Conservation (phyloP, 2,329 filamentous ascomycete species). For the Onygenales sp. region DNA sequence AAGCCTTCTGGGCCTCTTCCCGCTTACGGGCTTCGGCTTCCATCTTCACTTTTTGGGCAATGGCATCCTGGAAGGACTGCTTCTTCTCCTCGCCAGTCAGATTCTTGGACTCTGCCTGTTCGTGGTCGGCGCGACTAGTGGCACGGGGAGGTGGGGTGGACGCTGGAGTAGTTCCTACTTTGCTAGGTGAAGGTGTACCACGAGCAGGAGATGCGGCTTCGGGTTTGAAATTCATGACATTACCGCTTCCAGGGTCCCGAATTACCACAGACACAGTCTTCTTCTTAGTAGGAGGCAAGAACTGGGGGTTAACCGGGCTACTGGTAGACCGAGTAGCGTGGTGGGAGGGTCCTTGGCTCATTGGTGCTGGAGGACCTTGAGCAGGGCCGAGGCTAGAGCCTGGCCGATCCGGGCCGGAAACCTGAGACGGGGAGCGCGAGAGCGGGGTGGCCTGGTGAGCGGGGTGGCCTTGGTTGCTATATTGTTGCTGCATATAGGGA, state of each 20-base stretch:
- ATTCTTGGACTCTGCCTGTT: conserved; percentile 59
- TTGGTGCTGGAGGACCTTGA: conserved; percentile 38
- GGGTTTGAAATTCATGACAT: conserved; percentile 60
- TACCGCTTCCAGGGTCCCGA: conserved; percentile 72
- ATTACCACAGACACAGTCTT: conserved; percentile 66
- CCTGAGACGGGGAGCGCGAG: conserved; percentile 75
- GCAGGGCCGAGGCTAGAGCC: conserved; percentile 53
- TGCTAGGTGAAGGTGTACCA: conserved; percentile 49
- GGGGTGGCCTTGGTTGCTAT: conserved; percentile 34
- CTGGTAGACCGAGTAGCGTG: conserved; percentile 48
- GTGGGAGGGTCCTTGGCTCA: conserved; percentile 20
- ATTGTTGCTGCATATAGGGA: conserved; percentile 43
- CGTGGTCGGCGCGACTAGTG: conserved; percentile 55
- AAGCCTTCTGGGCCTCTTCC: conserved; percentile 15
- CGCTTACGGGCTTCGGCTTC: conserved; percentile 21
- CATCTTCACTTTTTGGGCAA: conserved; percentile 36
- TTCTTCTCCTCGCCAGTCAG: conserved; percentile 77
- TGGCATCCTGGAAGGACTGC: conserved; percentile 57
- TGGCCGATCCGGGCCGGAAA: conserved; percentile 59
- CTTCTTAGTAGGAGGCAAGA: conserved; percentile 51
- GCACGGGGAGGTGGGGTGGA: conserved; percentile 74
- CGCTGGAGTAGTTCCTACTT: conserved; percentile 47
- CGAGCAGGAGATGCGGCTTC: conserved; percentile 53
- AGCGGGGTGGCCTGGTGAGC: conserved; percentile 57
- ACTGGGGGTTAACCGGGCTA: conserved; percentile 53